Evolutionary conservation across 2,329 filamentous ascomycete species (phyloP).

Genomic region (Clonostachys rhizophaga): DNA sequence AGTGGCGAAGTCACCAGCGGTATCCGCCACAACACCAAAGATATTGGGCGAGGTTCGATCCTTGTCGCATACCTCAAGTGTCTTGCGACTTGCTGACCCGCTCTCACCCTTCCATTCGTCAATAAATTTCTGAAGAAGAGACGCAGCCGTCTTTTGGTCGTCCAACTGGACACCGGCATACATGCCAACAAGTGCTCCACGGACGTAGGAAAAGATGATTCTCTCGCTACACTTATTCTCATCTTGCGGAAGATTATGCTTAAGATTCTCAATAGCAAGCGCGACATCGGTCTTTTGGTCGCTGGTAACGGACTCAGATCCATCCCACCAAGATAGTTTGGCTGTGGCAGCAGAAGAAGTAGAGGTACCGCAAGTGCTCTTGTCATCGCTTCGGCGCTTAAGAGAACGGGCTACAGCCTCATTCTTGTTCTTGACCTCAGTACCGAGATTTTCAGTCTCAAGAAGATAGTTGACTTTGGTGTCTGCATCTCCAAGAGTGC

Average conservation of each 20-base stretch:
- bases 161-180: constrained; percentile 13
- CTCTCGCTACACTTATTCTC: background rate
- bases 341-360: no score
- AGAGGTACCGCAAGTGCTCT: no score
- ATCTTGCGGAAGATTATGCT: no score
- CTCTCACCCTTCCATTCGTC: constrained; percentile 1
- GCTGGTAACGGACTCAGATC: no score
- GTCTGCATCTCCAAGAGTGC: constrained; percentile 2
- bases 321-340: no score
- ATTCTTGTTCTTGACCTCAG: constrained; percentile 1
- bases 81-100: constrained; percentile 5
- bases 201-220: constrained; percentile 4
- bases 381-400: no score
- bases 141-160: constrained; percentile 9
- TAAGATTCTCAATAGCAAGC: no score
- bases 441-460: constrained; percentile 1
- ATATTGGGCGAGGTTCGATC: constrained; percentile 13
- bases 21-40: constrained; percentile 18
- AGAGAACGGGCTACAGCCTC: no score
- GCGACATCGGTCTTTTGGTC: no score
- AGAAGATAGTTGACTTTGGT: constrained; percentile 1
- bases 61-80: constrained; percentile 16
- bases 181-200: constrained; percentile 8
- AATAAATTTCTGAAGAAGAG: constrained; percentile 8
- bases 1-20: constrained; percentile 13